A percentile compares a stretch with the other conserved stretches of the same genome.
Evolutionary conservation across 1,284 basidiomycete species (phyloP).

Genomic region (Ceratorhiza oryzae-sativae): DNA sequence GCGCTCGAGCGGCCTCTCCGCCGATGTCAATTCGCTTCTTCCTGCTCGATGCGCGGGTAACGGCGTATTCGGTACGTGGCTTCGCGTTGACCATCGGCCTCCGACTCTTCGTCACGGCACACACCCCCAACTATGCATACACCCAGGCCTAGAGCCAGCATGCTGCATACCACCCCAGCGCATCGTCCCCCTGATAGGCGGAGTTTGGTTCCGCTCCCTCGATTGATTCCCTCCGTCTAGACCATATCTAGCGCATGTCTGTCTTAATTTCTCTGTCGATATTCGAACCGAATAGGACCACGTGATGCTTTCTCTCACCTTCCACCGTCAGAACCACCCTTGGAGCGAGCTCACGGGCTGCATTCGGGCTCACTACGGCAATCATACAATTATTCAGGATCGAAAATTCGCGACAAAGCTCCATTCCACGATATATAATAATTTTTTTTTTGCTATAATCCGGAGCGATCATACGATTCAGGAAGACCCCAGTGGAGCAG

Average conservation of each 20-base stretch:
- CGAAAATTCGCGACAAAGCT: background rate
- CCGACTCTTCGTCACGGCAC: background rate
- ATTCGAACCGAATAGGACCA: background rate
- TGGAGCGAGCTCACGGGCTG: background rate
- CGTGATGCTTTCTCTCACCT: background rate
- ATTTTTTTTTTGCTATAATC: background rate
- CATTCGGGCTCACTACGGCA: conserved; percentile 4
- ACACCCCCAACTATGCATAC: too few relatives aligned
- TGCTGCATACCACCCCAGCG: background rate
- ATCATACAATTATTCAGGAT: background rate
- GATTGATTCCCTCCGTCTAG: conserved; percentile 22
- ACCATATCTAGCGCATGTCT: background rate
- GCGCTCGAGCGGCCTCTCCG: conserved; percentile 21
- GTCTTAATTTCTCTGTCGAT: conserved; percentile 8
- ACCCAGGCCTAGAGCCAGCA: too few relatives aligned
- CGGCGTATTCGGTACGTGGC: background rate
- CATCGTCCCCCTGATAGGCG: conserved; percentile 15
- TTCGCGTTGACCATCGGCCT: background rate
- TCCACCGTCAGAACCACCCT: background rate
- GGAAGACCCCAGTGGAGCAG: conserved; percentile 8
- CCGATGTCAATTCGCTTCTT: conserved; percentile 31
- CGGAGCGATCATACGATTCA: background rate
- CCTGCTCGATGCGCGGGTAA: background rate
- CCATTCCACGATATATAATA: conserved; percentile 16
- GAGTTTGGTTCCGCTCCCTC: conserved; percentile 15